phyloP scores from a whole-genome alignment of 1,284 basidiomycete genomes.

The Pisolithus thermaeus region DNA sequence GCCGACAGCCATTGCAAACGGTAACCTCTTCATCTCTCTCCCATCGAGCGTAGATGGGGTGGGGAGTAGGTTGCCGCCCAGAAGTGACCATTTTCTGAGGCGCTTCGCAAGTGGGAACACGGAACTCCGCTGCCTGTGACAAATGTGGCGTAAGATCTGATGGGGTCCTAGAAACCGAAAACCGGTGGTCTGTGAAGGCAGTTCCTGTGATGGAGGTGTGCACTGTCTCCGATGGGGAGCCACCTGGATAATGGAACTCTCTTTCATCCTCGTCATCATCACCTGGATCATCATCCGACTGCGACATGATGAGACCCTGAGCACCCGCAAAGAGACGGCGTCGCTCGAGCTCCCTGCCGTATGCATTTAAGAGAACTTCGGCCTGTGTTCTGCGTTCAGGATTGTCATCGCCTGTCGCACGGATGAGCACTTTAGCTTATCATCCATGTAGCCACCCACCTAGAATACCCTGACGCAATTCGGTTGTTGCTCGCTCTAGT shows the following conservation, averaged over 20 bases:
- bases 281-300: constrained; percentile 37
- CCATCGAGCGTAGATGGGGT: constrained; percentile 72
- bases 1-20: constrained; percentile 72
- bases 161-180: constrained; percentile 44
- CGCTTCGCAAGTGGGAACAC: constrained; percentile 80
- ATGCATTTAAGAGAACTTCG: constrained; percentile 74
- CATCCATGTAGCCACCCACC: constrained; percentile 36
- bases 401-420: constrained; percentile 58
- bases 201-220: constrained; percentile 52
- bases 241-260: constrained; percentile 75
- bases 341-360: constrained; percentile 71
- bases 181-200: constrained; percentile 48
- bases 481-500: constrained; percentile 73
- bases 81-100: constrained; percentile 68
- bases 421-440: constrained; percentile 3
- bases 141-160: constrained; percentile 77
- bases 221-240: constrained; percentile 40
- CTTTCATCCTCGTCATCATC: constrained; percentile 56
- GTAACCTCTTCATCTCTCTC: constrained; percentile 72
- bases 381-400: constrained; percentile 69
- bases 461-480: constrained; percentile 69
- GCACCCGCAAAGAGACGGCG: constrained; percentile 61
- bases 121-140: constrained; percentile 80
- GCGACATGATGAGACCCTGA: constrained; percentile 56
- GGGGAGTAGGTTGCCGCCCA: constrained; percentile 53